Evolutionary conservation across 2,329 filamentous ascomycete genomes (phyloP).

Genomic region (Calonectria hongkongensis): DNA sequence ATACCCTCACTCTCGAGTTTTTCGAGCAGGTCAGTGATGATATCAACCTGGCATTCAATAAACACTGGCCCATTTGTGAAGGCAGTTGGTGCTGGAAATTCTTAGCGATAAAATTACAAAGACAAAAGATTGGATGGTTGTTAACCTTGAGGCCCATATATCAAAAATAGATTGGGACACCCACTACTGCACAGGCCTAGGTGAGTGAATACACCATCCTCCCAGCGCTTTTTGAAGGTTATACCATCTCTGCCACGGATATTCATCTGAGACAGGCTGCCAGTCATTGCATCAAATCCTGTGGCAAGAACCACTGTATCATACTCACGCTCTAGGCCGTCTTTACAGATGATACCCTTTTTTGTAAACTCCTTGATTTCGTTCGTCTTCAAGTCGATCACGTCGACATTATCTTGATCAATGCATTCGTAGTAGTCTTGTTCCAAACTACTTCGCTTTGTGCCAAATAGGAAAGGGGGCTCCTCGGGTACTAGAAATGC

Average conservation of each 20-base stretch:
- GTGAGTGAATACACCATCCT: slow-evolving; percentile 47
- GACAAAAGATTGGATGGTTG: background rate
- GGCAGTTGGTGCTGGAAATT: slow-evolving; percentile 38
- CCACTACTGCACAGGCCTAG: slow-evolving; percentile 49
- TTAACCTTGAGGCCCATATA: slow-evolving; percentile 51
- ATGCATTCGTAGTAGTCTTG: slow-evolving; percentile 54
- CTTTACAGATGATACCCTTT: slow-evolving; percentile 62
- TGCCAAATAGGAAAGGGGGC: slow-evolving; percentile 67
- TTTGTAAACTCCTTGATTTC: slow-evolving; percentile 63
- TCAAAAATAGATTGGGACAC: slow-evolving; percentile 50
- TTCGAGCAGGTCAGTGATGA: slow-evolving; percentile 42
- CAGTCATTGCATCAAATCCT: slow-evolving; percentile 50
- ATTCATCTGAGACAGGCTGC: slow-evolving; percentile 48
- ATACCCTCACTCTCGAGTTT: slow-evolving; percentile 35
- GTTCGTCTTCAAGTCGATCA: slow-evolving; percentile 67
- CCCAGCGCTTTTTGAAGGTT: slow-evolving; percentile 43
- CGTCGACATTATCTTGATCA: slow-evolving; percentile 66
- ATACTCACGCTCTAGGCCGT: slow-evolving; percentile 54
- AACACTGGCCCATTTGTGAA: slow-evolving; percentile 48
- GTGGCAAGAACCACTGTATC: slow-evolving; percentile 55
- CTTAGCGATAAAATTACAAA: background rate
- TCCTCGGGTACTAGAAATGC: slow-evolving; percentile 68
- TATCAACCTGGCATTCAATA: slow-evolving; percentile 49
- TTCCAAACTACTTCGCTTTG: slow-evolving; percentile 68
- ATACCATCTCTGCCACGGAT: slow-evolving; percentile 44